Evolutionary conservation across 1,139 yeast genomes (phyloP).

Genomic region (Zygosaccharomyces sapae): DNA sequence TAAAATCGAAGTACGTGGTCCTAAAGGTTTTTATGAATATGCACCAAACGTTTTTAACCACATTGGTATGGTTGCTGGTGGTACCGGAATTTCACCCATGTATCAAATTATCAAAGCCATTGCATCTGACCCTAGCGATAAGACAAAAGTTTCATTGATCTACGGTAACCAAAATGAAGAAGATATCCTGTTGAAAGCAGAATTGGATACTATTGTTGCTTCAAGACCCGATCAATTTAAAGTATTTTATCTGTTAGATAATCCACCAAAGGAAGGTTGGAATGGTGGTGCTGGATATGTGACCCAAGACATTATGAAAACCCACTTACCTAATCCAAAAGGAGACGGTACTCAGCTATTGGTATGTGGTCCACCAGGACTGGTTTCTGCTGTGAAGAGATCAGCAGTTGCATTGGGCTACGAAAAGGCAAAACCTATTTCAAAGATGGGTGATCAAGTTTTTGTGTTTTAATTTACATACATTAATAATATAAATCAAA

Average conservation of each 20-base stretch:
- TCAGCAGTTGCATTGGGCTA: constrained; percentile 75
- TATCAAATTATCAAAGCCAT: constrained; percentile 82
- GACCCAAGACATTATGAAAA: constrained; percentile 67
- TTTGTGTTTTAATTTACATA: constrained; percentile 59
- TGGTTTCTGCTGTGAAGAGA: constrained; percentile 76
- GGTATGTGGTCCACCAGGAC: constrained; percentile 93
- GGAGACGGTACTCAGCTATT: constrained; percentile 61
- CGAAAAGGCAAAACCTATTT: constrained; percentile 83
- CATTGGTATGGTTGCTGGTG: constrained; percentile 75
- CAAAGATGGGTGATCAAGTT: constrained; percentile 89
- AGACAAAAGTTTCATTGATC: constrained; percentile 57
- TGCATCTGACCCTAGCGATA: constrained; percentile 58
- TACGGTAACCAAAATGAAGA: constrained; percentile 77
- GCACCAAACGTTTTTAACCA: constrained; percentile 72
- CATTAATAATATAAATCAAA: constrained; percentile 11
- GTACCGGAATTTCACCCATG: constrained; percentile 94
- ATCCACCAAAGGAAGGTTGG: constrained; percentile 57
- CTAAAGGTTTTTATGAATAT: constrained; percentile 87
- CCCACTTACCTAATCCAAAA: constrained; percentile 49
- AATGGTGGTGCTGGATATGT: constrained; percentile 77
- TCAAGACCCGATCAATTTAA: constrained; percentile 62
- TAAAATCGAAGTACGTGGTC: constrained; percentile 75
- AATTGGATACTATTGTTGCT: constrained; percentile 66
- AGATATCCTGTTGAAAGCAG: constrained; percentile 76
- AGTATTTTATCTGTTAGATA: constrained; percentile 73